Evolutionary conservation across 176 grass and related monocot species (phyloP).

Genomic region (Phragmites australis): DNA sequence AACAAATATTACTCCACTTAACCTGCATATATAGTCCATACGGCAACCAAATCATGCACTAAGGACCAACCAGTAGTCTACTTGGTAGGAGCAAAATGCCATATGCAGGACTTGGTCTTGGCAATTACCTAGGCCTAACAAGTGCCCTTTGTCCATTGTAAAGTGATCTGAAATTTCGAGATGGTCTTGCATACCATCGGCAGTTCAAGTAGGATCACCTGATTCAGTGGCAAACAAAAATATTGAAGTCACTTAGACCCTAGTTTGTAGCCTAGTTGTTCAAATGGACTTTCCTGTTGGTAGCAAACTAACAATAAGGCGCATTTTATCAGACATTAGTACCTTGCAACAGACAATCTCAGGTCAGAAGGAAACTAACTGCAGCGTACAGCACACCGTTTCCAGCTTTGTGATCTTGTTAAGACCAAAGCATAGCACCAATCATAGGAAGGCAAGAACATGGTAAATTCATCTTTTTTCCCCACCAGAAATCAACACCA

Average conservation of each 20-base stretch:
- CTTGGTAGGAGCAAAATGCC: constrained; percentile 8
- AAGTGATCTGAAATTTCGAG: background rate
- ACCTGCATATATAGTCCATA: too few relatives aligned
- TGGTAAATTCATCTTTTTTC: background rate
- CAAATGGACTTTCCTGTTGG: background rate
- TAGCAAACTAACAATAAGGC: background rate
- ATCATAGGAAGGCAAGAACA: constrained; percentile 20
- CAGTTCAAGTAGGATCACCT: constrained; percentile 2
- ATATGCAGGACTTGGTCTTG: constrained; percentile 10
- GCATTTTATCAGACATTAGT: background rate
- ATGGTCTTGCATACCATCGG: constrained; percentile 17
- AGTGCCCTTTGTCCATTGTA: constrained; percentile 16
- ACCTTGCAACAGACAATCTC: background rate
- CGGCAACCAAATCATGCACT: too few relatives aligned
- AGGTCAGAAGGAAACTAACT: background rate
- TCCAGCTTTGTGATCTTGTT: background rate
- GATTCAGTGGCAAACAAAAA: background rate
- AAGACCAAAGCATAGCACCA: background rate
- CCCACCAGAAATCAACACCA: constrained; percentile 10
- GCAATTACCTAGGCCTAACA: background rate
- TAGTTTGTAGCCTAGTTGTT: background rate
- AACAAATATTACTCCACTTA: too few relatives aligned
- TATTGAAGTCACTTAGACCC: background rate
- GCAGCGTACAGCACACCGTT: background rate
- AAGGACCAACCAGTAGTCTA: constrained; percentile 29